phyloP scores from a whole-genome alignment of 805 yeast species.

The Candida peoriensis region DNA sequence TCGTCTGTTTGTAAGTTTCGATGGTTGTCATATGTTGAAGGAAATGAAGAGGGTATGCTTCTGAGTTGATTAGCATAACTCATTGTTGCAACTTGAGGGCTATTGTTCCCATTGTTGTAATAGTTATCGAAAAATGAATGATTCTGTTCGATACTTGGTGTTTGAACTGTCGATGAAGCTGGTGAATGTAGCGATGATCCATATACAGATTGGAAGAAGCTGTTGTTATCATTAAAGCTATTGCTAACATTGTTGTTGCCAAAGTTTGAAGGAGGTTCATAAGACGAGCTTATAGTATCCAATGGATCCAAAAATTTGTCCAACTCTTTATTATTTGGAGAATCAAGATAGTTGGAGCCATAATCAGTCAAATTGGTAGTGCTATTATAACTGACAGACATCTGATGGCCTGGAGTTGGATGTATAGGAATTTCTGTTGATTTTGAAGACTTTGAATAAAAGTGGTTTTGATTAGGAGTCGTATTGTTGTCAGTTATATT shows the following conservation, averaged over 20 bases:
- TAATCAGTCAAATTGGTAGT: slow-evolving; percentile 2
- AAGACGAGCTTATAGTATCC: slow-evolving; percentile 21
- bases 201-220: slow-evolving; percentile 17
- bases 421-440: slow-evolving; percentile 14
- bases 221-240: slow-evolving; percentile 15
- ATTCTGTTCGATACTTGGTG: slow-evolving; percentile 17
- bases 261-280: slow-evolving; percentile 23
- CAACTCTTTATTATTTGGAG: slow-evolving; percentile 20
- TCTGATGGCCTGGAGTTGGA: slow-evolving; percentile 5
- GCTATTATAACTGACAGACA: slow-evolving; percentile 3
- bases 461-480: slow-evolving; percentile 1
- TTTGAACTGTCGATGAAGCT: slow-evolving; percentile 20
- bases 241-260: slow-evolving; percentile 8
- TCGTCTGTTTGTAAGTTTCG: too few relatives aligned
- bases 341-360: slow-evolving; percentile 19
- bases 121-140: slow-evolving; percentile 23
- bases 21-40: too few relatives aligned
- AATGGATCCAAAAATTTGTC: slow-evolving; percentile 23
- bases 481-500: not conserved
- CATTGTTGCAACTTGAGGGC: slow-evolving; percentile 6
- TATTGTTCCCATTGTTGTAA: slow-evolving; percentile 11
- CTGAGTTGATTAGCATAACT: slow-evolving; percentile 23
- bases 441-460: slow-evolving; percentile 1
- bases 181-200: slow-evolving; percentile 19
- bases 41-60: slow-evolving; percentile 13